Conservation (phyloP, 257 asterid genomes). For the Solanum tarapatanum region DNA sequence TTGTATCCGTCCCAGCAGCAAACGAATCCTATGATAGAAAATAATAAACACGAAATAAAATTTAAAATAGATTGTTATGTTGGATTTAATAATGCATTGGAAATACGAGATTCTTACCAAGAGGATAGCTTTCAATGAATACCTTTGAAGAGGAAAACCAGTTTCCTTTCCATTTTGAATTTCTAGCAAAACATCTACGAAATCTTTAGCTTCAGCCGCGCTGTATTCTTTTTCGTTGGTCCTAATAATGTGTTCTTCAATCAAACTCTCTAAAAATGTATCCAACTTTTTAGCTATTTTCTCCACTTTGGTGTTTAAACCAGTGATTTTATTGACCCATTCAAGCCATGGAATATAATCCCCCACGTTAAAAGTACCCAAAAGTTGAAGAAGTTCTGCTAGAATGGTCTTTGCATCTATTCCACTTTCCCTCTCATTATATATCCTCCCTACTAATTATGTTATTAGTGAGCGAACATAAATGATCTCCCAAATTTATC, state of each 20-base stretch:
- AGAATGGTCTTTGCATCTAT: conserved; percentile 3
- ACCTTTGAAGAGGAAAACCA: neutral
- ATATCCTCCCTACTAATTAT: conserved; percentile 31
- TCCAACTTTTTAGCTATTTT: neutral
- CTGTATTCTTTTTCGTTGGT: neutral
- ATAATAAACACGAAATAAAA: neutral
- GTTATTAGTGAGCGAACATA: conserved; percentile 13
- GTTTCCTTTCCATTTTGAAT: neutral
- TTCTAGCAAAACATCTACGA: neutral
- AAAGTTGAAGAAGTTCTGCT: neutral
- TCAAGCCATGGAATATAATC: conserved; percentile 4
- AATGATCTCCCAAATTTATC: conserved; percentile 17
- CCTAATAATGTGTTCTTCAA: neutral
- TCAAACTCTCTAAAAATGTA: neutral
- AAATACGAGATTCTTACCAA: neutral
- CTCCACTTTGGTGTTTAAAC: neutral
- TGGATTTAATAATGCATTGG: neutral
- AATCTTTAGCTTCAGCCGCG: neutral
- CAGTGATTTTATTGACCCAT: conserved; percentile 4
- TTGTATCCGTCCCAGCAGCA: neutral
- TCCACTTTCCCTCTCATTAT: conserved; percentile 16
- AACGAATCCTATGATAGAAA: neutral
- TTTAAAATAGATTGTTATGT: neutral
- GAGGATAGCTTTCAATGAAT: neutral
- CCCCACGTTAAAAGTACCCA: neutral